Base-by-base conservation (phyloP, 176 grass and related monocot species). In the Raddia distichophylla region DNA sequence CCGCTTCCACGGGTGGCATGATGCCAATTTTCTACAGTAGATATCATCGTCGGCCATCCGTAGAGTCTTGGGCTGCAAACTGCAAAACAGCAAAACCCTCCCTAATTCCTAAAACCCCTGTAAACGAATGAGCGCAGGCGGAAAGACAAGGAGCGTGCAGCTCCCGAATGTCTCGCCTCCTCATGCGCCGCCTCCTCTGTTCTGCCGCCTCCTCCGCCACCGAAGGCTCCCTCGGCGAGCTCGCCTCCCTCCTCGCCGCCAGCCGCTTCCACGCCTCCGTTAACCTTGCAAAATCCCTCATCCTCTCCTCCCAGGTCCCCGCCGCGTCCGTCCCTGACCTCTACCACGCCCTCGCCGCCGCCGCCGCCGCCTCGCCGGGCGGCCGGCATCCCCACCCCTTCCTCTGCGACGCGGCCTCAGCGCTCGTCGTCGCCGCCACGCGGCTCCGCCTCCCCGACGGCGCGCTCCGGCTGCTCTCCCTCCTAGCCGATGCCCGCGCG, bases 251-350 rank as follows among this genome's bases (percentile, higher is more conserved):
- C 74, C 61, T 88, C 63, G 62, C 69, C 69, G 44, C 81, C 35
- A 69, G 86, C 27, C 85, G 91, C 49, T 88, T 90, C 85, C 59
- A 83, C 70, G 83, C 74, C 85, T 44, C 85, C 51, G 68, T 90
- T 14, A 27, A 18, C 44, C 75, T 86, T 1, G 74, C 88, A 9
- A 83, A 83, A 50, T 76, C 79, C 17, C 74, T 90, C 76, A 56
- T 83, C 83, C 66, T 88, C 64, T 67, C 88, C 32, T 40, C 75
- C 50, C 15, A 14, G 1, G 42, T 82, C 65, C 70, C 80, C 37
- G 61, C 69, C 10, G 45, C 71, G 33, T 76, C 27, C 37, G 68
- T 85, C 60, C 85, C 86, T 37, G 81, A 85, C 57, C 83, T 85
- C 60, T 86, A 85, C 58, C 78, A 76, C 59, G 48, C 85, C 15